Percentiles rank a stretch among this genome's conserved stretches.
phyloP scores from a whole-genome alignment of 2,329 filamentous ascomycete genomes.

The Aspergillus tamarii region DNA sequence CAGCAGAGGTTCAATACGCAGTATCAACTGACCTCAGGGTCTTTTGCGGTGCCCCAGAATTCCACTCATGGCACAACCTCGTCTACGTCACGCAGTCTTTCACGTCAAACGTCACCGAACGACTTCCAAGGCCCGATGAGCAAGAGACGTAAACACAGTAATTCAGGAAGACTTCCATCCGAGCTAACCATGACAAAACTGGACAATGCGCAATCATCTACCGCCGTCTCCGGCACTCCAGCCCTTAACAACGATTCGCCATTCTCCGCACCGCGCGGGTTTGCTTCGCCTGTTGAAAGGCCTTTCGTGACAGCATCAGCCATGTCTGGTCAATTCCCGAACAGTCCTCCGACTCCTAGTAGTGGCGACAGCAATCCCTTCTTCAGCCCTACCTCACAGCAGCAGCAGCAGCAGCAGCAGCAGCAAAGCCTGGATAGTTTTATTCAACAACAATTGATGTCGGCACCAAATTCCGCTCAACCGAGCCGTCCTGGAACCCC shows the following conservation, averaged over 20 bases:
- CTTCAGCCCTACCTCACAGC: slow-evolving; percentile 61
- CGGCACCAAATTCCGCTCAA: slow-evolving; percentile 71
- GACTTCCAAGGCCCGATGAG: slow-evolving; percentile 66
- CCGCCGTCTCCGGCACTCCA: slow-evolving; percentile 35
- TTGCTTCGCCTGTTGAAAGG: slow-evolving; percentile 47
- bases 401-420: slow-evolving; percentile 63
- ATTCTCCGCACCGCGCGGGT: slow-evolving; percentile 44
- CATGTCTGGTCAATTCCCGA: slow-evolving; percentile 55
- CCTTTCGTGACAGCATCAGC: slow-evolving; percentile 50
- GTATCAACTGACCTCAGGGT: slow-evolving; percentile 42
- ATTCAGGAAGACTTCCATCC: slow-evolving; percentile 69
- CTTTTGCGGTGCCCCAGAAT: slow-evolving; percentile 44
- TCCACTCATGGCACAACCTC: slow-evolving; percentile 23
- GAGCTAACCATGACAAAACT: slow-evolving; percentile 81
- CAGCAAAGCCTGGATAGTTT: slow-evolving; percentile 69
- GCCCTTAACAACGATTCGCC: slow-evolving; percentile 44
- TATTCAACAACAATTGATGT: slow-evolving; percentile 67
- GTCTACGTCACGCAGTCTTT: slow-evolving; percentile 63
- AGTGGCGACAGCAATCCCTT: slow-evolving; percentile 63
- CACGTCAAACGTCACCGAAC: slow-evolving; percentile 73
- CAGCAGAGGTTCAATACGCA: slow-evolving; percentile 55
- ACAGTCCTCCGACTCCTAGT: slow-evolving; percentile 68
- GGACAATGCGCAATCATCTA: slow-evolving; percentile 58
- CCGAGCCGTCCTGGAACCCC: slow-evolving; percentile 80
- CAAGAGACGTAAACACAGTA: slow-evolving; percentile 83